Percentiles rank a stretch among this genome's conserved stretches.
phyloP scores from a whole-genome alignment of 2,329 filamentous ascomycete genomes.

The Echinosphaeria canescens region DNA sequence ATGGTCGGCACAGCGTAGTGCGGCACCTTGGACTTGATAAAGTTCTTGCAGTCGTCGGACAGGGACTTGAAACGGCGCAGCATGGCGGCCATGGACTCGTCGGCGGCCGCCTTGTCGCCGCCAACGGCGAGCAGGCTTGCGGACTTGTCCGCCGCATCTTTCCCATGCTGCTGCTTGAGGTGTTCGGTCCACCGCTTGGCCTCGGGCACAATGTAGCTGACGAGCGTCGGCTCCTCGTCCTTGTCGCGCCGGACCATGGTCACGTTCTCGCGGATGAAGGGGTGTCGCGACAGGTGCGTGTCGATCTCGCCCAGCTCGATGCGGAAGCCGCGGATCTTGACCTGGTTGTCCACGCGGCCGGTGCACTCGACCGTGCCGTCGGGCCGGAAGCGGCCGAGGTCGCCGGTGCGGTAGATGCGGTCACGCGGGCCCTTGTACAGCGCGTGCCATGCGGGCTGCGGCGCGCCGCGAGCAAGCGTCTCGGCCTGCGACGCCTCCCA shows the following conservation, averaged over 20 bases:
- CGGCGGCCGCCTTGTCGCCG: not conserved
- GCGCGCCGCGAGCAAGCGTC: constrained; percentile 22
- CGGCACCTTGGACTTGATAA: constrained; percentile 24
- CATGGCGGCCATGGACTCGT: not conserved
- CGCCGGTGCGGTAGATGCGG: constrained; percentile 70
- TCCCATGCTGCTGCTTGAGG: not conserved
- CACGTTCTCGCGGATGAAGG: constrained; percentile 61
- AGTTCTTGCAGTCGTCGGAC: constrained; percentile 18
- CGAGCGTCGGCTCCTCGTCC: constrained; percentile 66
- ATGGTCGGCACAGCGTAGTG: not conserved
- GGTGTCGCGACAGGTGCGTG: constrained; percentile 52
- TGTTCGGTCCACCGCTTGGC: constrained; percentile 49
- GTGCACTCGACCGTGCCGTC: constrained; percentile 54
- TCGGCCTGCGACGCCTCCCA: constrained; percentile 29
- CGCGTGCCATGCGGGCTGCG: constrained; percentile 57
- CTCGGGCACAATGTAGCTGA: constrained; percentile 82
- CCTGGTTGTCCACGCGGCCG: constrained; percentile 68
- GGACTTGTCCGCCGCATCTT: too few relatives aligned
- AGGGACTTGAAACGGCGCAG: not conserved
- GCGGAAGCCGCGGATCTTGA: constrained; percentile 91
- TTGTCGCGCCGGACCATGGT: constrained; percentile 70
- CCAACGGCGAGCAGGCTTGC: too few relatives aligned
- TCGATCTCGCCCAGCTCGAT: constrained; percentile 94
- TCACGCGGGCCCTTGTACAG: constrained; percentile 70
- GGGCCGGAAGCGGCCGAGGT: constrained; percentile 56